These are phyloP conservation scores for Tetracladium setigerum DNA, from an alignment of 495 filamentous ascomycete genomes.

Conservation along the genomic window DNA sequence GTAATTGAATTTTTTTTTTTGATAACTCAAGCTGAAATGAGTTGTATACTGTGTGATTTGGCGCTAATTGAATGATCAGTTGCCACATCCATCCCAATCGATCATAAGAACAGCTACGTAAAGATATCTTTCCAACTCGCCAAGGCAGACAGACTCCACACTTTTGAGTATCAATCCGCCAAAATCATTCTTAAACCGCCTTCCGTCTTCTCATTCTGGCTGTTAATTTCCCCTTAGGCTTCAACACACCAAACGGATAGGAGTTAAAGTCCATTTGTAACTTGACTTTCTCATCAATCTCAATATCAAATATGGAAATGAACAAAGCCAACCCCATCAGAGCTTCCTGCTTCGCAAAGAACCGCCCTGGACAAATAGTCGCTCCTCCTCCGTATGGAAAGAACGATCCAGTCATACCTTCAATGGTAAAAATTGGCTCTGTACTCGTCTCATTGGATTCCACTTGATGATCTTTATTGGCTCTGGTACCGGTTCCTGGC, in stretches of 20 bases:
- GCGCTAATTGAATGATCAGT: too few species aligned
- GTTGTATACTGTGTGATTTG: too few species aligned
- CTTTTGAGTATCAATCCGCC: too few species aligned
- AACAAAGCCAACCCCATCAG: slow-evolving; percentile 21
- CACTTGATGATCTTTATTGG: too few species aligned
- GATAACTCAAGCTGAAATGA: too few species aligned
- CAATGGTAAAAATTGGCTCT: slow-evolving; percentile 19
- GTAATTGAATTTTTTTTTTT: too few species aligned
- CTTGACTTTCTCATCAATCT: slow-evolving; percentile 12
- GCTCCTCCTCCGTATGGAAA: slow-evolving; percentile 28
- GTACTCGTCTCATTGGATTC: neutral
- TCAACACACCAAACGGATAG: slow-evolving; percentile 19
- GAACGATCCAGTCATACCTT: slow-evolving; percentile 21
- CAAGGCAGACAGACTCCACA: too few species aligned
- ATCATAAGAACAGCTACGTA: too few species aligned
- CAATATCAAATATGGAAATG: slow-evolving; percentile 23
- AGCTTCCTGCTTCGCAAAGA: slow-evolving; percentile 27
- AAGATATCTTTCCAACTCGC: too few species aligned
- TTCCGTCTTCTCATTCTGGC: slow-evolving; percentile 18
- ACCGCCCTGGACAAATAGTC: slow-evolving; percentile 27
- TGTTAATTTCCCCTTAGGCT: slow-evolving; percentile 19
- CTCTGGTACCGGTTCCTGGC: slow-evolving; percentile 6
- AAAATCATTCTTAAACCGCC: too few species aligned
- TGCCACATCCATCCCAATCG: too few species aligned
- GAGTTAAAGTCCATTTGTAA: slow-evolving; percentile 14